phyloP scores from a whole-genome alignment of 805 yeast genomes.

The Saturnispora gosingensis region DNA sequence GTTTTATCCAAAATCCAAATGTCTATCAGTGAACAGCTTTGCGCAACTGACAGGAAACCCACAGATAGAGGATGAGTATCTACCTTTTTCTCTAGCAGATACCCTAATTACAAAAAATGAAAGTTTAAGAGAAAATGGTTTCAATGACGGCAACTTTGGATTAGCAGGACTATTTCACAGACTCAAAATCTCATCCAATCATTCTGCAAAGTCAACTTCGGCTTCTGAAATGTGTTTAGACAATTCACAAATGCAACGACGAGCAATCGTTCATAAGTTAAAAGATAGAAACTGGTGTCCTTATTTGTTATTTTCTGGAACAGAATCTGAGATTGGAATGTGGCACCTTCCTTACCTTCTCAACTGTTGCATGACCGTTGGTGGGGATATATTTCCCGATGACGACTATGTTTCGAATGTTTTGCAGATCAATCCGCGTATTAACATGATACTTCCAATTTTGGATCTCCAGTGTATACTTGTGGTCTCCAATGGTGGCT shows the following conservation, averaged over 20 bases:
- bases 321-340: slow-evolving; percentile 1
- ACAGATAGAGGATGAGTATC: neutral
- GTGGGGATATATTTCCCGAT: neutral
- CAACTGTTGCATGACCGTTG: neutral
- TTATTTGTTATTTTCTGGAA: neutral
- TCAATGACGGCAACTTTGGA: neutral
- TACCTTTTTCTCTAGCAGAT: neutral
- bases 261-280: slow-evolving; percentile 1
- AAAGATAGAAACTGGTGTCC: neutral
- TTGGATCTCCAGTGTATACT: slow-evolving; percentile 34
- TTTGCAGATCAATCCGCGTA: slow-evolving; percentile 18
- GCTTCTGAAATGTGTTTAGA: neutral
- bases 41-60: neutral
- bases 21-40: slow-evolving; percentile 2
- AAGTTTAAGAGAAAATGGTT: neutral
- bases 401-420: slow-evolving; percentile 7
- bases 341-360: slow-evolving; percentile 1
- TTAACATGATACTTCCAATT: slow-evolving; percentile 26
- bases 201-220: neutral
- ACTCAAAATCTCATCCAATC: neutral
- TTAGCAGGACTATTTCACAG: slow-evolving; percentile 3
- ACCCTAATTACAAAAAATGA: slow-evolving; percentile 1
- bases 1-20: neutral
- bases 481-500: slow-evolving; percentile 36
- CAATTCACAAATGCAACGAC: neutral